These are phyloP conservation scores for Corynespora cassiicola DNA, from an alignment of 2,329 filamentous ascomycete species.

Conservation along the genomic window DNA sequence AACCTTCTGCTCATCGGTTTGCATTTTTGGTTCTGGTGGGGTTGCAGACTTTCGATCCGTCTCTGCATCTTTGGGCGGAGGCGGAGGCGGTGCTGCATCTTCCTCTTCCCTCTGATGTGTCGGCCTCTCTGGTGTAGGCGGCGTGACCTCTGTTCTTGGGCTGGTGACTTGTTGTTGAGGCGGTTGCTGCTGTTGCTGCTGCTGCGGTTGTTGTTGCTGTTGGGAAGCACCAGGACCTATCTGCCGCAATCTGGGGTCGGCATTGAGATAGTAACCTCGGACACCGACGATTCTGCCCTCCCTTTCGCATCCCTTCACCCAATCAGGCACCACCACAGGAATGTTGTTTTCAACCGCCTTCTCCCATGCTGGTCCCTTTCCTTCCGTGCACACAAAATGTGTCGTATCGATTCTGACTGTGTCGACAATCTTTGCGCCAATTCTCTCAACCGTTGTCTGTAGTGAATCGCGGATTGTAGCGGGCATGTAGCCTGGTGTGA, in stretches of 20 bases:
- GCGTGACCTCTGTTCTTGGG: slow-evolving; percentile 58
- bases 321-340: slow-evolving; percentile 93
- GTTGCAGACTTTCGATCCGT: slow-evolving; percentile 24
- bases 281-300: slow-evolving; percentile 93
- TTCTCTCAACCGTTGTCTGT: slow-evolving; percentile 77
- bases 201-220: slow-evolving; percentile 31
- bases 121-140: slow-evolving; percentile 55
- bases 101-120: slow-evolving; percentile 30
- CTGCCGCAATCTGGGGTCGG: slow-evolving; percentile 70
- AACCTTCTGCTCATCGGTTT: slow-evolving; percentile 41
- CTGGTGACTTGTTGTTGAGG: slow-evolving; percentile 44
- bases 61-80: slow-evolving; percentile 41
- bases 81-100: slow-evolving; percentile 37
- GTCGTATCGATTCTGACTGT: slow-evolving; percentile 95
- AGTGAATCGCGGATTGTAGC: slow-evolving; percentile 75
- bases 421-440: slow-evolving; percentile 91
- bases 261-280: slow-evolving; percentile 94
- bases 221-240: slow-evolving; percentile 47
- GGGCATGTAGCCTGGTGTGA: slow-evolving; percentile 88
- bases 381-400: slow-evolving; percentile 97
- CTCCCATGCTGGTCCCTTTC: slow-evolving; percentile 88
- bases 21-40: slow-evolving; percentile 37
- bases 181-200: slow-evolving; percentile 32
- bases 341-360: slow-evolving; percentile 98
- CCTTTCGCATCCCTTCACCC: slow-evolving; percentile 95